Percentiles rank a stretch among this genome's conserved stretches.
Evolutionary conservation across 2,329 filamentous ascomycete species (phyloP).

Genomic region (Apiospora marii): DNA sequence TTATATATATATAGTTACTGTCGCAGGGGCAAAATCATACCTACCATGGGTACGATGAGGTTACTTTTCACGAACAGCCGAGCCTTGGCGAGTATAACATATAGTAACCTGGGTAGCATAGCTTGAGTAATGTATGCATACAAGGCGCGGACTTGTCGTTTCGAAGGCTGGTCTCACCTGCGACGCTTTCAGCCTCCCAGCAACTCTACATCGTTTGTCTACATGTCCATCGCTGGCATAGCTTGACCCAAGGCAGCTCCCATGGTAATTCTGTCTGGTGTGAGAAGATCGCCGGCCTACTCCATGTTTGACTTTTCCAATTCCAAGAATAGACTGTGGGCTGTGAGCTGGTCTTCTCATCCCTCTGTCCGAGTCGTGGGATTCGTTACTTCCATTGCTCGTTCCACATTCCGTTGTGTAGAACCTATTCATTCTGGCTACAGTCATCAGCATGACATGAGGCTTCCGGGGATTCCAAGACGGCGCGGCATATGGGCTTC

Average conservation of each 20-base stretch:
- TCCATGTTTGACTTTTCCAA: not conserved
- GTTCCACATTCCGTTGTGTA: not conserved
- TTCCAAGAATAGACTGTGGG: not conserved
- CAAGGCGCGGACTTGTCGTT: not conserved
- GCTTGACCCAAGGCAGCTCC: not conserved
- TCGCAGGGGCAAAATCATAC: not conserved
- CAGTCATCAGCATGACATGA: not conserved
- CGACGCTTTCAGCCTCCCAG: not conserved
- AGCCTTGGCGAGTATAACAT: slow-evolving; percentile 1
- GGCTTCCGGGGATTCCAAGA: not conserved
- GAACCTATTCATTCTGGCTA: not conserved
- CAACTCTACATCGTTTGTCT: not conserved
- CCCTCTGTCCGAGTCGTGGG: not conserved
- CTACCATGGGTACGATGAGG: not conserved
- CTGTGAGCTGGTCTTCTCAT: too few relatives aligned
- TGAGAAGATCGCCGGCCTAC: not conserved
- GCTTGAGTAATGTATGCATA: not conserved
- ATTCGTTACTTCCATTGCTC: not conserved
- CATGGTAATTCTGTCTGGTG: not conserved
- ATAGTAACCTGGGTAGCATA: too few relatives aligned
- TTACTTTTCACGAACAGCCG: not conserved
- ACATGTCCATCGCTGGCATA: too few relatives aligned
- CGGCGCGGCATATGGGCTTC: not conserved
- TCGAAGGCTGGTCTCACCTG: not conserved
- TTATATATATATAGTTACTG: not conserved